phyloP scores from a whole-genome alignment of 345 rosid genomes.

The Lagerstroemia speciosa region DNA sequence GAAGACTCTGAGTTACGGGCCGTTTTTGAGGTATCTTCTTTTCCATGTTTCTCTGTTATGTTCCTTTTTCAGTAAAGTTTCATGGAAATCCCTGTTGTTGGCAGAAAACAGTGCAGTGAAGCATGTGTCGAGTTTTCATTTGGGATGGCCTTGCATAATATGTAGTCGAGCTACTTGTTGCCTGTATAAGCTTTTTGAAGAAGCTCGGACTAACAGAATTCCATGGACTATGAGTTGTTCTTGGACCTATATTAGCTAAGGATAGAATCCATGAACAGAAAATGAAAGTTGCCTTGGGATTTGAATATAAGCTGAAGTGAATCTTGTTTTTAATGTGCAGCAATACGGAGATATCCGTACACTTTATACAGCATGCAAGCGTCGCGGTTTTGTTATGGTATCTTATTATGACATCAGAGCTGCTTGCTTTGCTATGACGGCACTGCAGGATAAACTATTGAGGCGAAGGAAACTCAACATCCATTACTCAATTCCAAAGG shows the following conservation, averaged over 20 bases:
- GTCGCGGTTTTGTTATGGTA: constrained; percentile 40
- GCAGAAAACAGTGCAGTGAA: too few species aligned
- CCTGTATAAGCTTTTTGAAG: too few species aligned
- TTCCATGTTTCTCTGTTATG: neutral
- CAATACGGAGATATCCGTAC: constrained; percentile 40
- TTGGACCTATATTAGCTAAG: too few species aligned
- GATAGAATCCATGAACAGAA: too few species aligned
- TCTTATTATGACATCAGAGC: constrained; percentile 56
- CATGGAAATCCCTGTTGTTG: too few species aligned
- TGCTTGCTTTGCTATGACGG: constrained; percentile 38
- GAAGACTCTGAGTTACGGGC: constrained; percentile 54
- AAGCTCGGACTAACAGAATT: too few species aligned
- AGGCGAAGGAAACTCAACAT: constrained; percentile 40
- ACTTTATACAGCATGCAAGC: constrained; percentile 45
- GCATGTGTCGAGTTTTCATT: too few species aligned
- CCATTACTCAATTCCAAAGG: constrained; percentile 48
- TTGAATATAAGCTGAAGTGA: too few species aligned
- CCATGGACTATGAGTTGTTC: too few species aligned
- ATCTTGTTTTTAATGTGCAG: constrained; percentile 20
- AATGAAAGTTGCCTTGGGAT: too few species aligned
- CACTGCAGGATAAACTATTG: constrained; percentile 31
- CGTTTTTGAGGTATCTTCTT: constrained; percentile 38
- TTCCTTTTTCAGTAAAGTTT: neutral
- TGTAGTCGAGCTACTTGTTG: too few species aligned
- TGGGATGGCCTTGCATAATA: too few species aligned